phyloP scores from a whole-genome alignment of 2,329 filamentous ascomycete genomes.

The Chaetomiaceae sp. region DNA sequence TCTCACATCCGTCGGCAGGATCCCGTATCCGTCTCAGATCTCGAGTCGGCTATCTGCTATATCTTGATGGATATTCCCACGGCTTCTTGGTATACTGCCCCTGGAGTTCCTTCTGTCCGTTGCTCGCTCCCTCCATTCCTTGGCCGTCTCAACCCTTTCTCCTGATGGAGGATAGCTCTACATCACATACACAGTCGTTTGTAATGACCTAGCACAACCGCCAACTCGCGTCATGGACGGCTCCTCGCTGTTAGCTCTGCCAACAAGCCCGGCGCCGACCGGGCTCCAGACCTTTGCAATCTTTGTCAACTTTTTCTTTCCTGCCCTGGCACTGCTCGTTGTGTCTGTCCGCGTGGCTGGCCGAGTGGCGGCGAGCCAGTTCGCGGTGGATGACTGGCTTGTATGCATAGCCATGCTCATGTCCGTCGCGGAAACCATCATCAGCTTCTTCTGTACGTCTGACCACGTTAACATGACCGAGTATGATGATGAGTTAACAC shows the following conservation, averaged over 20 bases:
- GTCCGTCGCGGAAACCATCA: constrained; percentile 28
- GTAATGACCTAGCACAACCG: constrained; percentile 24
- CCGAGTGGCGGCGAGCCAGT: constrained; percentile 24
- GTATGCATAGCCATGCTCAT: constrained; percentile 32
- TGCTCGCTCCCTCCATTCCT: constrained; percentile 1
- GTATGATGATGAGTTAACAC: constrained; percentile 3
- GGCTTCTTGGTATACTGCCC: constrained; percentile 7
- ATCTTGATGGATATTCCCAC: constrained; percentile 24
- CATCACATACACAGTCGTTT: constrained; percentile 16
- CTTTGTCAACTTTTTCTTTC: constrained; percentile 31
- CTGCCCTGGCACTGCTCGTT: constrained; percentile 28
- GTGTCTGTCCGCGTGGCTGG: constrained; percentile 27
- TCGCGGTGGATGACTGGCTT: constrained; percentile 31
- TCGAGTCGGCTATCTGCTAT: constrained; percentile 17
- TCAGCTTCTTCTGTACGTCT: constrained; percentile 31
- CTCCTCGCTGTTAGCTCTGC: constrained; percentile 16
- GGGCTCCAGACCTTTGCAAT: constrained; percentile 30
- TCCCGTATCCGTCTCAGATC: constrained; percentile 15
- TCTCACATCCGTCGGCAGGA: constrained; percentile 1
- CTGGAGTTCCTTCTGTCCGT: constrained; percentile 14
- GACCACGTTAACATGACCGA: not conserved
- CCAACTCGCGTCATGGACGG: constrained; percentile 24
- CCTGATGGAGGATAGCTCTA: constrained; percentile 16
- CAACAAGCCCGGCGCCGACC: constrained; percentile 17
- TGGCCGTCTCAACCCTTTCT: not conserved